phyloP scores from a whole-genome alignment of 768 basidiomycete genomes.

The Russula earlei region DNA sequence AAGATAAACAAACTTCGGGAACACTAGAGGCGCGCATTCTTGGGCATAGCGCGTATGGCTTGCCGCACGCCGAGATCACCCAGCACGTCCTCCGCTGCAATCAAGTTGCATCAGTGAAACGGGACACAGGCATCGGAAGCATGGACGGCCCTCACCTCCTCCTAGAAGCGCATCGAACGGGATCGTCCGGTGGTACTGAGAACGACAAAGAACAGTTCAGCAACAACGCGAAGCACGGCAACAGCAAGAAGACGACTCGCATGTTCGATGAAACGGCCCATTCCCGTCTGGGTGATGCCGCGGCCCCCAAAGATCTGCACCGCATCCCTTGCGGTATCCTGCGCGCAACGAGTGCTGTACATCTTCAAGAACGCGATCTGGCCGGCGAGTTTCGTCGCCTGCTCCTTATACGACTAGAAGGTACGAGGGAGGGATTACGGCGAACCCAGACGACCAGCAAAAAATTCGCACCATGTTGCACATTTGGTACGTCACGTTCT shows the following conservation, averaged over 20 bases:
- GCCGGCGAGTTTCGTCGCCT: slow-evolving; percentile 64
- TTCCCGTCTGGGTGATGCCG: slow-evolving; percentile 77
- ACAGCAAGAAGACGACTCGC: slow-evolving; percentile 28
- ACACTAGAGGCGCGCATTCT: slow-evolving; percentile 47
- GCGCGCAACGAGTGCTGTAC: slow-evolving; percentile 63
- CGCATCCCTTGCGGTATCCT: slow-evolving; percentile 73
- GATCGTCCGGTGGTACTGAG: slow-evolving; percentile 55
- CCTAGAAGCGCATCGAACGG: slow-evolving; percentile 65
- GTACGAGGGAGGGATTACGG: no score
- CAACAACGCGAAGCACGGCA: neutral
- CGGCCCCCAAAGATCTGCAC: slow-evolving; percentile 83
- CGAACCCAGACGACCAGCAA: neutral
- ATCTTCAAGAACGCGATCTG: slow-evolving; percentile 78
- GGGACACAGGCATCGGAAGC: neutral
- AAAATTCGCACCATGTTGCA: slow-evolving; percentile 52
- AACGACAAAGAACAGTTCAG: slow-evolving; percentile 1
- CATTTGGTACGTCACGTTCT: slow-evolving; percentile 84
- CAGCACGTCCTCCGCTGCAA: slow-evolving; percentile 60
- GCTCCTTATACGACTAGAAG: slow-evolving; percentile 55
- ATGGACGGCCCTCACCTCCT: slow-evolving; percentile 35
- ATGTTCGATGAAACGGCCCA: slow-evolving; percentile 72
- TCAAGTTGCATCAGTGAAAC: neutral
- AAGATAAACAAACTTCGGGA: neutral
- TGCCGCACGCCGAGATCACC: slow-evolving; percentile 76
- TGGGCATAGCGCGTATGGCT: slow-evolving; percentile 67